These are phyloP conservation scores for Deinandra increscens DNA, from an alignment of 129 eudicot genomes.

Conservation along the genomic window DNA sequence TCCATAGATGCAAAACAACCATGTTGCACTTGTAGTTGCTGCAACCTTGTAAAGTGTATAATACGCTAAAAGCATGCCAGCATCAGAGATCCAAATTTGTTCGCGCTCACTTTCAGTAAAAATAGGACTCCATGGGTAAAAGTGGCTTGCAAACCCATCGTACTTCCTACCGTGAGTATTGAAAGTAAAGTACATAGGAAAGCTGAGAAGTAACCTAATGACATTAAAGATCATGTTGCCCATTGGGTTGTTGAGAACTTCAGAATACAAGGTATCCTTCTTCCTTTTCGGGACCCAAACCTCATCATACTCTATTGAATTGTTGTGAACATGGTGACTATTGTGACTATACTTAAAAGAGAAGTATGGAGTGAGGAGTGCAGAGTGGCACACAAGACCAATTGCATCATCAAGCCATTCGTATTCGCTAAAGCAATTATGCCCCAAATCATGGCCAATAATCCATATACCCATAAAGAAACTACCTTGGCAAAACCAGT, in stretches of 20 bases:
- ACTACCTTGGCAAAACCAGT: constrained; percentile 33
- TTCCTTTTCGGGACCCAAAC: constrained; percentile 30
- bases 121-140: constrained; percentile 13
- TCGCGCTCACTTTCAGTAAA: constrained; percentile 21
- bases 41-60: constrained; percentile 17
- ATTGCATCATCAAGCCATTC: constrained; percentile 20
- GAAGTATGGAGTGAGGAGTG: constrained; percentile 19
- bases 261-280: constrained; percentile 14
- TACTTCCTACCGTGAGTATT: constrained; percentile 22
- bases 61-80: not conserved
- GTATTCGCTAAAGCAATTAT: constrained; percentile 17
- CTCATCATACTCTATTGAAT: constrained; percentile 33
- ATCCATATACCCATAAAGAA: constrained; percentile 30
- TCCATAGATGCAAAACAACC: constrained; percentile 26
- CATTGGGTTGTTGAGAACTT: constrained; percentile 28
- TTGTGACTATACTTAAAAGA: constrained; percentile 30
- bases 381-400: constrained; percentile 12
- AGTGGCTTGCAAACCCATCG: constrained; percentile 24
- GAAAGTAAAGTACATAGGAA: constrained; percentile 31
- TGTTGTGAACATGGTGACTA: constrained; percentile 34
- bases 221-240: constrained; percentile 22
- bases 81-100: constrained; percentile 17
- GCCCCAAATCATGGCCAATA: constrained; percentile 33
- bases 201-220: constrained; percentile 23
- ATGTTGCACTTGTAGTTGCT: constrained; percentile 1